A percentile compares a stretch with the other conserved stretches of the same genome.
These are phyloP conservation scores for Hymenoscyphus repandus DNA, from an alignment of 2,329 filamentous ascomycete species.

Conservation along the genomic window DNA sequence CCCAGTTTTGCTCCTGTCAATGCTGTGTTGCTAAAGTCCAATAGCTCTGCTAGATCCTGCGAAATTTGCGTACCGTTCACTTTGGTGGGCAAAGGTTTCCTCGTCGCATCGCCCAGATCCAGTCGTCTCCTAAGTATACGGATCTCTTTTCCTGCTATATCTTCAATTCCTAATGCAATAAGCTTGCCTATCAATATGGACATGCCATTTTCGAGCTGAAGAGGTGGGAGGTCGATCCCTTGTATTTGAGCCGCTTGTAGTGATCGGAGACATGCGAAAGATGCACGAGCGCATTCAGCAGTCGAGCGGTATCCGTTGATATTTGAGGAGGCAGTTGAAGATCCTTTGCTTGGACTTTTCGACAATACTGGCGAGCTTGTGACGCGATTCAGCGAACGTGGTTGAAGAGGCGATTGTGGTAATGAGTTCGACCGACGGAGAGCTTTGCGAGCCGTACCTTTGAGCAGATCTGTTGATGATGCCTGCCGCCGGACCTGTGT, in stretches of 20 bases:
- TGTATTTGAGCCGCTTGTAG: constrained; percentile 46
- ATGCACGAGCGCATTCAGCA: constrained; percentile 60
- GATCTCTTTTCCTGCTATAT: constrained; percentile 65
- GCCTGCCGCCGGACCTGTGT: constrained; percentile 17
- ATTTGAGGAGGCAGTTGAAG: constrained; percentile 31
- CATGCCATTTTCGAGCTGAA: constrained; percentile 71
- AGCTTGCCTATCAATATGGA: constrained; percentile 64
- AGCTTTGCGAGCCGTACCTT: constrained; percentile 35
- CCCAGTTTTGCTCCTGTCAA: constrained; percentile 41
- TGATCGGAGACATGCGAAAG: constrained; percentile 59
- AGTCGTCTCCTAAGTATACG: constrained; percentile 59
- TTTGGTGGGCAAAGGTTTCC: constrained; percentile 24
- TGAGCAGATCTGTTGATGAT: constrained; percentile 33
- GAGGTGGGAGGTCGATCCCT: constrained; percentile 49
- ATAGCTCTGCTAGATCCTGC: constrained; percentile 49
- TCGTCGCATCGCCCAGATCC: constrained; percentile 37
- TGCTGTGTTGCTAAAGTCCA: constrained; percentile 51
- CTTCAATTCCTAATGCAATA: constrained; percentile 57
- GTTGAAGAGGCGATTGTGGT: constrained; percentile 57
- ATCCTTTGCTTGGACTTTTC: constrained; percentile 35
- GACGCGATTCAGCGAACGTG: constrained; percentile 56
- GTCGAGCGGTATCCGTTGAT: constrained; percentile 32
- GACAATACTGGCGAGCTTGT: constrained; percentile 53
- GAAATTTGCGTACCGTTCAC: constrained; percentile 35
- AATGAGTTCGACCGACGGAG: constrained; percentile 51